Evolutionary conservation across 371 early-diverging fungal species (phyloP), one percentile per base, ranked within the genome.

Genomic region (Dinochytrium kinnereticum): DNA sequence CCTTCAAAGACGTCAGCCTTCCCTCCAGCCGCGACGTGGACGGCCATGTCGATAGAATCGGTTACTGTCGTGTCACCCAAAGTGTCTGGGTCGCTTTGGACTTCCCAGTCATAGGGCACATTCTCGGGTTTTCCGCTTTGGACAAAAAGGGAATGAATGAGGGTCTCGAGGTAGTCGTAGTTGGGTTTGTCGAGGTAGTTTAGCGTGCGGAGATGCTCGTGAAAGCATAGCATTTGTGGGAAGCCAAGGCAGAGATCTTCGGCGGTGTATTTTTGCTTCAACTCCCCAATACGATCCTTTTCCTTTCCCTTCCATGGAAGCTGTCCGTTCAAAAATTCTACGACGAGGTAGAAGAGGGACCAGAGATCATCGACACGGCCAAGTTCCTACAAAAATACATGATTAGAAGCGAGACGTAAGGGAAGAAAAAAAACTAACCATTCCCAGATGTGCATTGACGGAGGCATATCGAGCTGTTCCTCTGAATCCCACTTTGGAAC

Each of bases 301-400:
- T 87, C 86, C 59, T 83, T 79, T 19, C 90, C 90, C 70, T 87
- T 88, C 92, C 92, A 92, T 2, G 92, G 92, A 5, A 92, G 81
- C 28, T 69, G 64, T 34, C 92, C 92, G 19, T 79, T 84, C 1
- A 86, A 50, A 64, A 88, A 88, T 76, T 91, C 91, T 15, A 90
- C 81, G 7, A 91, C 33, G 24, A 89, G 77, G 78, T 90, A 92
- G 21, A 90, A 89, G 17, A 91, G 78, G 26, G 87, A 84, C 87
- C 91, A 91, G 21, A 92, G 72, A 79, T 92, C 92, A 74, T 92
- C 92, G 50, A 85, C 87, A 50, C 90, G 83, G 28, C 87, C 83
- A 15, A 90, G 82, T 26, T 92, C 88, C 76, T 80, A 75, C 21
- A 37, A 15, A 66, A 37, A 44, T 44, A 13, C 28, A 24, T 33